Evolutionary conservation across 768 basidiomycete genomes (phyloP).

Genomic region (Tephrocybe sp.): DNA sequence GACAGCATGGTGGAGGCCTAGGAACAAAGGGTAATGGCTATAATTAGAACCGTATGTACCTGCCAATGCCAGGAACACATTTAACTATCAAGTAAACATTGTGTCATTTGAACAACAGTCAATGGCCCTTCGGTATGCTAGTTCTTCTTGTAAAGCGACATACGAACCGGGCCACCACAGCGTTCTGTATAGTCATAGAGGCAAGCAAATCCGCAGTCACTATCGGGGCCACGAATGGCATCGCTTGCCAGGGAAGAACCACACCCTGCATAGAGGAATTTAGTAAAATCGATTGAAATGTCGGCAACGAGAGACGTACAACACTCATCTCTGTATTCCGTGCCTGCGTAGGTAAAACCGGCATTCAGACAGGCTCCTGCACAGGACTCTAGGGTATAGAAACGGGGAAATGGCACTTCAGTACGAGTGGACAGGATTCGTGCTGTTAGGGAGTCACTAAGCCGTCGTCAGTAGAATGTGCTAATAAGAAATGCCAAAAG

Average conservation of each 20-base stretch:
- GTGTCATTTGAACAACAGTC: not conserved
- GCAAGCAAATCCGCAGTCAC: conserved; percentile 1
- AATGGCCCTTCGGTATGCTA: too few species aligned
- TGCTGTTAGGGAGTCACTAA: conserved; percentile 9
- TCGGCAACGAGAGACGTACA: not conserved
- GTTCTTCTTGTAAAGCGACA: not conserved
- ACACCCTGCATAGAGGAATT: too few species aligned
- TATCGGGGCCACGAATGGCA: not conserved
- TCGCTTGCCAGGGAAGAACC: too few species aligned
- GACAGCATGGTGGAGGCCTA: too few species aligned
- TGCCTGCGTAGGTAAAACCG: conserved; percentile 6
- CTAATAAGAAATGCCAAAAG: too few species aligned
- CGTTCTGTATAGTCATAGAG: not conserved
- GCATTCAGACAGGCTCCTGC: conserved; percentile 6
- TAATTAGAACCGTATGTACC: too few species aligned
- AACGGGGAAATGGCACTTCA: not conserved
- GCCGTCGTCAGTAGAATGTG: too few species aligned
- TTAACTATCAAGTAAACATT: too few species aligned
- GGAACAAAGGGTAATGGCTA: not conserved
- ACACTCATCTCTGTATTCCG: conserved; percentile 11
- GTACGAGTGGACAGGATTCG: not conserved
- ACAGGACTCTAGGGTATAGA: conserved; percentile 11
- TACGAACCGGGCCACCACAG: not conserved
- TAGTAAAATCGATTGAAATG: too few species aligned
- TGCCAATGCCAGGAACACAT: too few species aligned